Evolutionary conservation across 2,329 filamentous ascomycete genomes (phyloP).

Genomic region (Colletotrichum agaves): DNA sequence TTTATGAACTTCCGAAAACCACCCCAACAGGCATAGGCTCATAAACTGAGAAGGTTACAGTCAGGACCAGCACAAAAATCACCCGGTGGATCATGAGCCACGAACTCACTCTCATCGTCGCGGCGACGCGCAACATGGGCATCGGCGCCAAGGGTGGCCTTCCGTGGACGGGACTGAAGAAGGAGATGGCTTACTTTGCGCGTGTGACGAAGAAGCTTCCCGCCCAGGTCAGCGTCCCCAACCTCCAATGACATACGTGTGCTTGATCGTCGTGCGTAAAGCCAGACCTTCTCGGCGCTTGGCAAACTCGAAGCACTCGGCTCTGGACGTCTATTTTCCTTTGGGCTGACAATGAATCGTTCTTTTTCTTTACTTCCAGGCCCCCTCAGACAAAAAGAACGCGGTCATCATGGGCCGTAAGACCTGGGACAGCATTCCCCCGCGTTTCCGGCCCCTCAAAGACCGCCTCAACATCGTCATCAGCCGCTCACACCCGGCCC

Average conservation of each 20-base stretch:
- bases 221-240: slow-evolving; percentile 43
- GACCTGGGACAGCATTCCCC: slow-evolving; percentile 92
- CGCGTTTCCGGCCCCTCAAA: slow-evolving; percentile 80
- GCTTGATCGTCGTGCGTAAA: no score
- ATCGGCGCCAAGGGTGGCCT: slow-evolving; percentile 84
- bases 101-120: slow-evolving; percentile 90
- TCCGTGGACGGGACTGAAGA: slow-evolving; percentile 88
- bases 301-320: no score
- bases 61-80: background rate
- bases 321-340: no score
- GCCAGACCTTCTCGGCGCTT: no score
- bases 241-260: no score
- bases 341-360: no score
- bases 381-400: slow-evolving; percentile 60
- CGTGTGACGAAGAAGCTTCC: slow-evolving; percentile 81
- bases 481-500: slow-evolving; percentile 60
- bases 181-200: slow-evolving; percentile 96
- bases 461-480: slow-evolving; percentile 86
- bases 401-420: slow-evolving; percentile 97
- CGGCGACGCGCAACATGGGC: slow-evolving; percentile 89
- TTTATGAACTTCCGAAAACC: no score
- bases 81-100: slow-evolving; percentile 25
- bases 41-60: background rate
- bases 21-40: no score
- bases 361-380: slow-evolving; percentile 42